Evolutionary conservation across 1,139 yeast species (phyloP).

Genomic region (Protomyces lactucae-debilis): DNA sequence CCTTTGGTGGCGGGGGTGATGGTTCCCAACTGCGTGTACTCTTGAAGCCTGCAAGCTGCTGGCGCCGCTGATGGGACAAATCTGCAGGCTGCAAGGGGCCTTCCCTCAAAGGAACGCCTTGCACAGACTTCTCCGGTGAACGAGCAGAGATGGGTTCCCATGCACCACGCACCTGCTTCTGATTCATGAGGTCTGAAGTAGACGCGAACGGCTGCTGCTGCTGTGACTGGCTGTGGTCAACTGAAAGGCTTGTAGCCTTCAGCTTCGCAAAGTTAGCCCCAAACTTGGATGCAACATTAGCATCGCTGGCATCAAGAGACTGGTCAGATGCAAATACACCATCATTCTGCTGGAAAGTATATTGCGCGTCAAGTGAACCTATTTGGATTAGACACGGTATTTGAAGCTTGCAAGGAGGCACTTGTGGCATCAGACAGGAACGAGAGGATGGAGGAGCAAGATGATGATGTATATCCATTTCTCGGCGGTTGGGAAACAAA

Average conservation of each 20-base stretch:
- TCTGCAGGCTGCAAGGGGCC: too few species aligned
- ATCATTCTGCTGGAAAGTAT: too few species aligned
- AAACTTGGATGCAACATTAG: not conserved
- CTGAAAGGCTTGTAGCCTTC: not conserved
- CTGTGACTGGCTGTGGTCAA: not conserved
- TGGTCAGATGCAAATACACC: not conserved
- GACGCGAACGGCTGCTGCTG: not conserved
- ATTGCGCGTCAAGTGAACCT: too few species aligned
- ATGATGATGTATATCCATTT: not conserved
- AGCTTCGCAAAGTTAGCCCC: conserved; percentile 11
- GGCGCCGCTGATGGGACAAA: not conserved
- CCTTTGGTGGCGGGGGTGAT: conserved; percentile 20
- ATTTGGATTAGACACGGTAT: too few species aligned
- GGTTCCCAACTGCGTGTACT: conserved; percentile 24
- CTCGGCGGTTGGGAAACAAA: not conserved
- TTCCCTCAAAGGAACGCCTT: too few species aligned
- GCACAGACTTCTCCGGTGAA: not conserved
- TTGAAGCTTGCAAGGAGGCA: too few species aligned
- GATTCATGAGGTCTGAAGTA: not conserved
- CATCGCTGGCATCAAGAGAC: not conserved
- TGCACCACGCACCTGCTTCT: not conserved
- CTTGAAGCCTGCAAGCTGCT: not conserved
- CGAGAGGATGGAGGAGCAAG: not conserved
- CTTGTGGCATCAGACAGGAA: not conserved
- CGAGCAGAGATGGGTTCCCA: conserved; percentile 14